A percentile compares a stretch with the other conserved stretches of the same genome.
phyloP scores from a whole-genome alignment of 2,329 filamentous ascomycete genomes.

The Scedosporium minutisporum region DNA sequence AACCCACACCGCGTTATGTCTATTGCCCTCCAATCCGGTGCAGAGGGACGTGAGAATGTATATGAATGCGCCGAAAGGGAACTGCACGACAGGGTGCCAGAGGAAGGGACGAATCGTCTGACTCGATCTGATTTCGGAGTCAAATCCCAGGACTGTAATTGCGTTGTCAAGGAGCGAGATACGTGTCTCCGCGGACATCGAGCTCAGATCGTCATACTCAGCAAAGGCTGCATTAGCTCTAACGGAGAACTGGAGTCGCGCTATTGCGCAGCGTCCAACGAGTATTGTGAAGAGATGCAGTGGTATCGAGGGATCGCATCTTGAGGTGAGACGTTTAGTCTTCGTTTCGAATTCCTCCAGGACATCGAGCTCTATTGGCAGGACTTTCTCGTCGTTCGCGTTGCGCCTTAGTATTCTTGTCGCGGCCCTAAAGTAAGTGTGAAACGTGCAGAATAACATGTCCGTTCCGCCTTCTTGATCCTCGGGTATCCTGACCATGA shows the following conservation, averaged over 20 bases:
- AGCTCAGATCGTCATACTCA: not conserved
- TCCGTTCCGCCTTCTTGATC: not conserved
- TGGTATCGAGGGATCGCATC: slow-evolving; percentile 3
- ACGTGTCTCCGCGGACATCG: not conserved
- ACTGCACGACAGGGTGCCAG: slow-evolving; percentile 3
- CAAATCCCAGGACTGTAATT: not conserved
- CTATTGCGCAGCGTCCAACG: not conserved
- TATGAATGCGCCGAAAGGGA: slow-evolving; percentile 2
- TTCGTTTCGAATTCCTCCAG: not conserved
- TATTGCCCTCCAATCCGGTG: not conserved
- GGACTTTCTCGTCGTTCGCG: not conserved
- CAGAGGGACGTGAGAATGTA: not conserved
- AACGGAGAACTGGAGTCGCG: not conserved
- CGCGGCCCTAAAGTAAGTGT: not conserved
- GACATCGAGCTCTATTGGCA: not conserved
- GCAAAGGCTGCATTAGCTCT: not conserved
- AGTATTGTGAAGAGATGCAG: slow-evolving; percentile 3
- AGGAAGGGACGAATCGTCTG: not conserved
- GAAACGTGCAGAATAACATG: slow-evolving; percentile 1
- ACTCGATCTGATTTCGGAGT: not conserved
- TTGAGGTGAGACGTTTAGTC: not conserved
- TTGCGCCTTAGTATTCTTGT: not conserved
- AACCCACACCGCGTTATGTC: not conserved
- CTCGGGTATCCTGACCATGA: not conserved
- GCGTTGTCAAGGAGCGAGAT: not conserved